Evolutionary conservation across 257 asterid species (phyloP).

Genomic region (Fraxinus americana): DNA sequence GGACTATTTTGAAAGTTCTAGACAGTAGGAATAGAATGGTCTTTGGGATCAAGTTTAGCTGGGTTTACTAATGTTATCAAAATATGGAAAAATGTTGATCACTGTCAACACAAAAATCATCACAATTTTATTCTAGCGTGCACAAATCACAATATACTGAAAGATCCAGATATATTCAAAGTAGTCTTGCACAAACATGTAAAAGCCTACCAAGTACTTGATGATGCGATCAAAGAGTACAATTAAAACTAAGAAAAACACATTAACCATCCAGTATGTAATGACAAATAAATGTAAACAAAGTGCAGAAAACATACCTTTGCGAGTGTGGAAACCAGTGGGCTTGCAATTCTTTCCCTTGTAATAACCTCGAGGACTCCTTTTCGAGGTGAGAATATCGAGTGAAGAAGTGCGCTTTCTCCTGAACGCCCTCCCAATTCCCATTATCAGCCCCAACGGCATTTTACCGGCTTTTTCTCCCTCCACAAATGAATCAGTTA

Average conservation of each 20-base stretch:
- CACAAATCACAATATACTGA: neutral
- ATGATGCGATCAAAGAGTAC: neutral
- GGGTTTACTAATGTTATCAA: neutral
- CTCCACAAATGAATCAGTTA: neutral
- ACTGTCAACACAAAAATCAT: neutral
- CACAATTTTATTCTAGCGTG: neutral
- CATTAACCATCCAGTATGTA: neutral
- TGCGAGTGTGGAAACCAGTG: constrained; percentile 93
- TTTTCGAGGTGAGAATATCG: constrained; percentile 74
- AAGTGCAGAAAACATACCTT: constrained; percentile 49
- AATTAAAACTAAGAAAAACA: neutral
- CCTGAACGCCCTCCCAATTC: constrained; percentile 70
- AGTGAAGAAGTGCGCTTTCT: constrained; percentile 80
- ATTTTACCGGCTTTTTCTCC: constrained; percentile 25
- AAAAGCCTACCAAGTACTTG: neutral
- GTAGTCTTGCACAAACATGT: neutral
- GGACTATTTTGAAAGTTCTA: neutral
- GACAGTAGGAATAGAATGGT: neutral
- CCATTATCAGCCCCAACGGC: constrained; percentile 74
- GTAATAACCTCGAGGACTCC: constrained; percentile 63
- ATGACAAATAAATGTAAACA: constrained; percentile 1
- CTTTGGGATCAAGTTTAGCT: neutral
- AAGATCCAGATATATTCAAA: neutral
- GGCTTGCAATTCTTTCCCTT: constrained; percentile 93
- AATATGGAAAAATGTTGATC: neutral